Percentiles rank a stretch among this genome's conserved stretches.
These are phyloP conservation scores for Solanum okadae DNA, from an alignment of 257 asterid species.

Conservation along the genomic window DNA sequence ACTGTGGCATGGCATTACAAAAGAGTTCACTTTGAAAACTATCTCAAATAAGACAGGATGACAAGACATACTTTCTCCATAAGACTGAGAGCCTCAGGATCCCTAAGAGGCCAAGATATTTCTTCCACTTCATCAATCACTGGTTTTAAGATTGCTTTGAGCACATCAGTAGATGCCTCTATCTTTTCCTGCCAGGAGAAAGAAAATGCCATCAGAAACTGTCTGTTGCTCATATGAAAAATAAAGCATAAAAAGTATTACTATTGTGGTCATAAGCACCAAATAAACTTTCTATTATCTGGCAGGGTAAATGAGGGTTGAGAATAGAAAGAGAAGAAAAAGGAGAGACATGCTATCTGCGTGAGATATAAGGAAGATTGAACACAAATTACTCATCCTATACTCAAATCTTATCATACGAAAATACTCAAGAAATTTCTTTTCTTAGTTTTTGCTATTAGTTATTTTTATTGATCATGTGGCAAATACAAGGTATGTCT, in stretches of 20 bases:
- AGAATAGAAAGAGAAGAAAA: background rate
- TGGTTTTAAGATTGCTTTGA: constrained; percentile 67
- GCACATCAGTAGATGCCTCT: constrained; percentile 87
- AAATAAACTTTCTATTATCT: background rate
- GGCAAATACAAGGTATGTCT: background rate
- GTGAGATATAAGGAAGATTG: background rate
- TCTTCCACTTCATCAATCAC: constrained; percentile 66
- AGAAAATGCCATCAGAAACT: constrained; percentile 3
- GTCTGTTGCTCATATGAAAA: background rate
- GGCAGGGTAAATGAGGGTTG: background rate
- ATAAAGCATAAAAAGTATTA: background rate
- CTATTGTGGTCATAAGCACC: background rate
- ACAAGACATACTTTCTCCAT: constrained; percentile 62
- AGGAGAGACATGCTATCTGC: background rate
- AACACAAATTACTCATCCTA: background rate
- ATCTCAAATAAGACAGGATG: background rate
- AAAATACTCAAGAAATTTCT: background rate
- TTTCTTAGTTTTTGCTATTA: background rate
- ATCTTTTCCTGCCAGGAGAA: constrained; percentile 62
- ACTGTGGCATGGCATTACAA: background rate
- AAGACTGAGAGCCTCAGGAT: constrained; percentile 62
- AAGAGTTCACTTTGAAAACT: background rate
- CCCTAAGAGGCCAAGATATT: constrained; percentile 79
- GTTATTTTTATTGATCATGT: background rate
- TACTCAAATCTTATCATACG: background rate